These are phyloP conservation scores for Artomyces pyxidatus DNA, from an alignment of 768 basidiomycete species.

Conservation along the genomic window DNA sequence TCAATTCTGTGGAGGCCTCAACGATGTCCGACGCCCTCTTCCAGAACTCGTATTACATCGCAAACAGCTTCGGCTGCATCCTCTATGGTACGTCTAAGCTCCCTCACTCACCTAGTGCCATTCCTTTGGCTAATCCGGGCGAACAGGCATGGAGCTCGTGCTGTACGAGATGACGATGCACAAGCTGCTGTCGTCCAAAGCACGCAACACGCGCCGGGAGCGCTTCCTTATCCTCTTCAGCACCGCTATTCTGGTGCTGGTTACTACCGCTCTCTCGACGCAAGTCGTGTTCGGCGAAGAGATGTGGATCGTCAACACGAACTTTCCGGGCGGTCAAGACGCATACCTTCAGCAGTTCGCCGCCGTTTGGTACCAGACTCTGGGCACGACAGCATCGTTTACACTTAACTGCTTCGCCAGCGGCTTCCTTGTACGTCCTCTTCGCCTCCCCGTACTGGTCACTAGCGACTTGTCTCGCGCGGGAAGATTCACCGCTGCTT, in stretches of 20 bases:
- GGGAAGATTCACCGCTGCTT: neutral
- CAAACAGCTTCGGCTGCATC: neutral
- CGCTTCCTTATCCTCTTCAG: neutral
- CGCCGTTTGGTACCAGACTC: slow-evolving; percentile 24
- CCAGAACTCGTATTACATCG: neutral
- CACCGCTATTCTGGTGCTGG: slow-evolving; percentile 22
- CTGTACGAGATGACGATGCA: neutral
- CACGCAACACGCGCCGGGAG: neutral
- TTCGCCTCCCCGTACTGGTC: no score
- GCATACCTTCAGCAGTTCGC: slow-evolving; percentile 20
- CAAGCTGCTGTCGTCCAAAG: neutral
- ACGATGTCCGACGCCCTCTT: neutral
- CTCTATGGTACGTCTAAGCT: neutral
- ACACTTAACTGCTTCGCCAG: slow-evolving; percentile 30
- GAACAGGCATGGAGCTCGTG: neutral
- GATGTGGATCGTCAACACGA: slow-evolving; percentile 28
- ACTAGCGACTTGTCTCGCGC: no score
- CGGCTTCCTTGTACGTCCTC: slow-evolving; percentile 22
- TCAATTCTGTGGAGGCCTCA: no score
- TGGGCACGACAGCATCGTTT: slow-evolving; percentile 18
- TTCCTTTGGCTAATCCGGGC: no score
- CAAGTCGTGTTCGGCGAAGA: slow-evolving; percentile 25
- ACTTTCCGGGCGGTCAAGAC: slow-evolving; percentile 31
- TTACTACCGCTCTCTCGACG: slow-evolving; percentile 24
- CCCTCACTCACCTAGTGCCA: neutral